phyloP scores from a whole-genome alignment of 1,284 basidiomycete species.

The Ceratobasidium sp. region DNA sequence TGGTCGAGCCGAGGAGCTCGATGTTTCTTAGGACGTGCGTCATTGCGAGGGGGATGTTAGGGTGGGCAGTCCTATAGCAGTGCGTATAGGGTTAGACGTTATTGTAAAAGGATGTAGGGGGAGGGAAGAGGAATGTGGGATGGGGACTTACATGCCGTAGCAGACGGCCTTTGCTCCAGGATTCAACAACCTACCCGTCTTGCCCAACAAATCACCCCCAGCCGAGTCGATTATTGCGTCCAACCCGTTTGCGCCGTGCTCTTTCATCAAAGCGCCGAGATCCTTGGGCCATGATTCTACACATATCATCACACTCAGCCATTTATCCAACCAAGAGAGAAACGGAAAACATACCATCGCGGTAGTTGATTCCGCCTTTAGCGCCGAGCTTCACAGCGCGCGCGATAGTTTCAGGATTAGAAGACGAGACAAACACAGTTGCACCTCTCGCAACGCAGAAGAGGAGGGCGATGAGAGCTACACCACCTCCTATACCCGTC shows the following conservation, averaged over 20 bases:
- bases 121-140: slow-evolving; percentile 1
- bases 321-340: background rate
- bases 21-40: slow-evolving; percentile 83
- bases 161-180: slow-evolving; percentile 79
- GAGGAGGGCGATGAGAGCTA: slow-evolving; percentile 83
- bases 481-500: slow-evolving; percentile 68
- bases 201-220: slow-evolving; percentile 80
- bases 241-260: slow-evolving; percentile 60
- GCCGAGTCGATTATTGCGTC: slow-evolving; percentile 86
- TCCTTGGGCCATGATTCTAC: slow-evolving; percentile 76
- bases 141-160: slow-evolving; percentile 77
- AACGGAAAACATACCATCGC: slow-evolving; percentile 60
- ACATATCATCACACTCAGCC: background rate
- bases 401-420: slow-evolving; percentile 76
- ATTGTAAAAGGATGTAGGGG: too few relatives aligned
- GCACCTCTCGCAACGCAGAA: slow-evolving; percentile 82
- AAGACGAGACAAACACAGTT: slow-evolving; percentile 86
- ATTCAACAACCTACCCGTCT: slow-evolving; percentile 71
- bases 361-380: slow-evolving; percentile 82
- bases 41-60: slow-evolving; percentile 80
- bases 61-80: slow-evolving; percentile 73
- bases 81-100: slow-evolving; percentile 20
- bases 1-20: slow-evolving; percentile 80
- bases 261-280: slow-evolving; percentile 66
- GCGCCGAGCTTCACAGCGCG: slow-evolving; percentile 80